A percentile compares a stretch with the other conserved stretches of the same genome.
phyloP scores from a whole-genome alignment of 805 yeast species.

The Danielia reshetovae region DNA sequence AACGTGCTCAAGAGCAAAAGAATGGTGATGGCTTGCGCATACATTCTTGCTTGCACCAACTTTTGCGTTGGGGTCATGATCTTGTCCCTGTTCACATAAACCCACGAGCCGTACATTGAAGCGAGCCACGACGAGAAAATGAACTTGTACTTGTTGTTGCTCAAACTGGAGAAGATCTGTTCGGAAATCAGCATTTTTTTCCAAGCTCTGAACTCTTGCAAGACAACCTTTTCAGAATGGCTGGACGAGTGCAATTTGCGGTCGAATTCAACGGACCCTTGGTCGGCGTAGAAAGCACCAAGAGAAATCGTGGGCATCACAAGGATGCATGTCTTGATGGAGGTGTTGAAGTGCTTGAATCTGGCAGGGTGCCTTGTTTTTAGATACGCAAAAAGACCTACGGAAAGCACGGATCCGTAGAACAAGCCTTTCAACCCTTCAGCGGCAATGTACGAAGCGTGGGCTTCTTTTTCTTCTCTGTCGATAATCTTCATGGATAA shows the following conservation, averaged over 20 bases:
- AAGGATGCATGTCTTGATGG: constrained; percentile 35
- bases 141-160: constrained; percentile 33
- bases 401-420: constrained; percentile 30
- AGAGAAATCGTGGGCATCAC: constrained; percentile 37
- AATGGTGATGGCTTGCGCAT: constrained; percentile 27
- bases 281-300: constrained; percentile 41
- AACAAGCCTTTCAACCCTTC: constrained; percentile 39
- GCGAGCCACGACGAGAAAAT: constrained; percentile 38
- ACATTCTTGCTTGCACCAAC: constrained; percentile 28
- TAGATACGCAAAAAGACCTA: constrained; percentile 30
- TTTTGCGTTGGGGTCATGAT: constrained; percentile 24
- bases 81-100: constrained; percentile 24
- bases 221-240: constrained; percentile 22
- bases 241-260: constrained; percentile 31
- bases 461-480: constrained; percentile 38
- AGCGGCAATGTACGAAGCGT: constrained; percentile 27
- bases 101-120: constrained; percentile 30
- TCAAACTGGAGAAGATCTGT: constrained; percentile 25
- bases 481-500: constrained; percentile 34
- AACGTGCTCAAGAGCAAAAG: constrained; percentile 25
- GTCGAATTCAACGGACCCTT: constrained; percentile 43
- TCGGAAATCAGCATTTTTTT: constrained; percentile 27
- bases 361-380: constrained; percentile 30
- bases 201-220: constrained; percentile 37
- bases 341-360: constrained; percentile 33